phyloP scores from a whole-genome alignment of 441 rosid genomes.

The Eruca vesicaria region DNA sequence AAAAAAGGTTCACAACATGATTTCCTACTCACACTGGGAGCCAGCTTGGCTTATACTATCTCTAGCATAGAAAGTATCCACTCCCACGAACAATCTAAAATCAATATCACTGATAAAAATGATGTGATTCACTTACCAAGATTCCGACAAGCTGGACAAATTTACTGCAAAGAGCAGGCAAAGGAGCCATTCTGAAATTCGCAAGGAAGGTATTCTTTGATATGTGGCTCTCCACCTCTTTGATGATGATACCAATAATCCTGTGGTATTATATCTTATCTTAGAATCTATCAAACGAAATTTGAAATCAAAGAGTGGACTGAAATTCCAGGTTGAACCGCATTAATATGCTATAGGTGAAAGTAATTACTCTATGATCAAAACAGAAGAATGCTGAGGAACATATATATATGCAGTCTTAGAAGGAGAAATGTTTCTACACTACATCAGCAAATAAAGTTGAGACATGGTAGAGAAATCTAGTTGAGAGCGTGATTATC shows the following conservation, averaged over 20 bases:
- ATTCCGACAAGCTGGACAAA: slow-evolving; percentile 89
- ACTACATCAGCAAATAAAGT: not conserved
- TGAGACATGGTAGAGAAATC: slow-evolving; percentile 1
- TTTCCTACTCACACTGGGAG: slow-evolving; percentile 1
- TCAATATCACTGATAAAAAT: not conserved
- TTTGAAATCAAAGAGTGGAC: not conserved
- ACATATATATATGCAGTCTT: not conserved
- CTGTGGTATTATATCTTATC: slow-evolving; percentile 44
- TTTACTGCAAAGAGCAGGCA: slow-evolving; percentile 74
- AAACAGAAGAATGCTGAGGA: not conserved
- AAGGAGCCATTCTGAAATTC: slow-evolving; percentile 85
- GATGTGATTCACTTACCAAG: slow-evolving; percentile 59
- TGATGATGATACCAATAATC: slow-evolving; percentile 80
- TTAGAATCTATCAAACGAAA: slow-evolving; percentile 28
- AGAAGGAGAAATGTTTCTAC: slow-evolving; percentile 2
- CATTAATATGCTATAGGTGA: slow-evolving; percentile 3
- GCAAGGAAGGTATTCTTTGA: slow-evolving; percentile 79
- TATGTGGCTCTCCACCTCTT: slow-evolving; percentile 90
- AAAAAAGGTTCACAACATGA: not conserved
- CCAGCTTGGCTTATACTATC: slow-evolving; percentile 7
- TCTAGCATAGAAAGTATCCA: slow-evolving; percentile 4
- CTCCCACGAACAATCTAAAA: slow-evolving; percentile 1
- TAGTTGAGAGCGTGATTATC: not conserved
- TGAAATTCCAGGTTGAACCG: slow-evolving; percentile 8
- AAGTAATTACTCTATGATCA: not conserved